Base-by-base conservation (phyloP, 768 basidiomycete species). In the Phanerochaete sordida region DNA sequence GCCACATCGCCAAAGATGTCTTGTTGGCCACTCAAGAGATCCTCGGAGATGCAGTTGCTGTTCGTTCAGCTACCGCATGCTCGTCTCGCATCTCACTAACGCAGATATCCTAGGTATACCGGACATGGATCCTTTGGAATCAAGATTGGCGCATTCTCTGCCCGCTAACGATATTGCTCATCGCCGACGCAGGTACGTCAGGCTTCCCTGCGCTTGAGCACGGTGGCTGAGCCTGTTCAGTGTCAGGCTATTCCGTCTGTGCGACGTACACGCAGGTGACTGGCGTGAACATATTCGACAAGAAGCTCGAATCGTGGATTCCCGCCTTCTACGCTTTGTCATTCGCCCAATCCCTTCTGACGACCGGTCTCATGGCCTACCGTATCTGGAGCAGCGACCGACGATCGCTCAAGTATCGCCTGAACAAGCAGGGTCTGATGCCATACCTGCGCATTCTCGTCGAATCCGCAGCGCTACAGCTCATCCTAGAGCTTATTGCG, bases 281-380 rank as follows among this genome's bases (percentile, higher is more conserved):
- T 35, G 50, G 13, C 19, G 55, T 37, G 9, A 65, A 52, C 19
- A 55, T 70, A 19, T 69, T 68, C 58, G 58, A 58, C 30, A 21
- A 35, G 19, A 61, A 57, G 13, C 68, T 70, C 46, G 47, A 59
- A 27, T 27, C 35, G 8, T 70, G 68, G 68, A 62, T 70, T 19
- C 59, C 53, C 16, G 31, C 64, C n/a, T 65, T 68, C 61, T 65
- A 61, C 59, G 50, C 59, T 19, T 27, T 67, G 15, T 65, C 68
- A 4, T 62, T 70, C 19, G 64, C 61, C 3, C 66, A 70, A 46
- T 70, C 70, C 26, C 56, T 66, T 12, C 59, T 70, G 23, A 69
- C 69, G 15, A 70, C 69, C 7, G 16, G 30, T 24, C 62, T 69
- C 49, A 65, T 70, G 62, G 62, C 66, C 16, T 69, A 55, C 53